Percentiles rank a stretch among this genome's conserved stretches.
phyloP scores from a whole-genome alignment of 2,329 filamentous ascomycete species.

The Alternaria tenuissima region DNA sequence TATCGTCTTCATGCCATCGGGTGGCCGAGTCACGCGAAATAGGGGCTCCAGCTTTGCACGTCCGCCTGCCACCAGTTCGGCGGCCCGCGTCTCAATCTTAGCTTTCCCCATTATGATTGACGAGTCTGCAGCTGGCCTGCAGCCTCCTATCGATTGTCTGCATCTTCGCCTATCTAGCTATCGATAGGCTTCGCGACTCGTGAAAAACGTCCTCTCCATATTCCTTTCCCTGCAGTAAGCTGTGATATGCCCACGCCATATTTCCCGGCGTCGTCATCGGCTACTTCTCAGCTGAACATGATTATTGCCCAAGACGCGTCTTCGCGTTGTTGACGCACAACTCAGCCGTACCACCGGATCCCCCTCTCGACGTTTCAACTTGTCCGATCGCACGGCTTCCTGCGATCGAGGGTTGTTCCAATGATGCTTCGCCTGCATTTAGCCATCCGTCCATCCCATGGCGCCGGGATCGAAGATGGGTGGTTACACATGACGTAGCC shows the following conservation, averaged over 20 bases:
- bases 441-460: conserved; percentile 1
- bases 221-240: conserved; percentile 1
- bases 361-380: not conserved
- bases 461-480: not conserved
- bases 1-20: conserved; percentile 30
- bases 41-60: conserved; percentile 24
- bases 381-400: conserved; percentile 9
- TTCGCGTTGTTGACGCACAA: not conserved
- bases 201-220: conserved; percentile 1
- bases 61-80: conserved; percentile 24
- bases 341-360: not conserved
- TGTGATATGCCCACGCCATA: not conserved
- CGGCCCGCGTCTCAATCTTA: conserved; percentile 29
- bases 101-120: conserved; percentile 46
- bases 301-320: conserved; percentile 1
- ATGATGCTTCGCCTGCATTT: conserved; percentile 7
- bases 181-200: conserved; percentile 19
- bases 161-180: conserved; percentile 14
- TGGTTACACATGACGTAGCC: conserved; percentile 11
- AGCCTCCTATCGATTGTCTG: conserved; percentile 25
- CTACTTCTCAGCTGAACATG: not conserved
- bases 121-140: conserved; percentile 26
- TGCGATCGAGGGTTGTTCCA: conserved; percentile 6
- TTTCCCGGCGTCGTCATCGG: not conserved
- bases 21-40: conserved; percentile 13